phyloP scores from a whole-genome alignment of 2,329 filamentous ascomycete species.

The Massarina eburnea region DNA sequence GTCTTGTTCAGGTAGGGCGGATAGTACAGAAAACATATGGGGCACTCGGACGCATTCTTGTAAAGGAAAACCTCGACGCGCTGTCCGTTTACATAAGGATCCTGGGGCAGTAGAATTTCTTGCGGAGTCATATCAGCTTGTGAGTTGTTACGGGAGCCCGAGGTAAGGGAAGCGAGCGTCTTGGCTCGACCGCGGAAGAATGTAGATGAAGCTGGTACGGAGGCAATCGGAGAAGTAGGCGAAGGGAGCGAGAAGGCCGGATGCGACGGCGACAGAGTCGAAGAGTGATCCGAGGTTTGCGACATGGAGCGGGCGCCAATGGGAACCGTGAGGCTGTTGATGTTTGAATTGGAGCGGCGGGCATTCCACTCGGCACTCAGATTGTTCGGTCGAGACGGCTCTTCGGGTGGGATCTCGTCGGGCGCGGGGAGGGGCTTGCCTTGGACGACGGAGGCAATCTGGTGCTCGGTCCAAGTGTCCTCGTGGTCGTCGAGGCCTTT shows the following conservation, averaged over 20 bases:
- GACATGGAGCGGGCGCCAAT: slow-evolving; percentile 77
- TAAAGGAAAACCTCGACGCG: slow-evolving; percentile 91
- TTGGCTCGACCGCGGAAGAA: slow-evolving; percentile 83
- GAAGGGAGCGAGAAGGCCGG: slow-evolving; percentile 63
- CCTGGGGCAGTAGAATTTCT: slow-evolving; percentile 76
- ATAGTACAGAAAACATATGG: slow-evolving; percentile 95
- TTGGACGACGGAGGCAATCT: slow-evolving; percentile 87
- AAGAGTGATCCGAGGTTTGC: slow-evolving; percentile 70
- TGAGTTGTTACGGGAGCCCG: slow-evolving; percentile 71
- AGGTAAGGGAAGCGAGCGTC: slow-evolving; percentile 80
- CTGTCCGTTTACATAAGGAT: slow-evolving; percentile 92
- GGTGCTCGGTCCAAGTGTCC: slow-evolving; percentile 88
- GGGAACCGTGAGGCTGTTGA: slow-evolving; percentile 76
- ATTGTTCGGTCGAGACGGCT: slow-evolving; percentile 51
- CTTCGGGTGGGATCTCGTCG: slow-evolving; percentile 77
- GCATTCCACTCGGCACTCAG: slow-evolving; percentile 45
- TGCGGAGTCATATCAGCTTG: slow-evolving; percentile 72
- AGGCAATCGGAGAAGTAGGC: slow-evolving; percentile 57
- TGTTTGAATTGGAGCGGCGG: slow-evolving; percentile 59
- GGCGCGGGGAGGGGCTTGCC: slow-evolving; percentile 81
- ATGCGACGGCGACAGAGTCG: slow-evolving; percentile 61
- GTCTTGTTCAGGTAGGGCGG: slow-evolving; percentile 93
- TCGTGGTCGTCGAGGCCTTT: slow-evolving; percentile 87
- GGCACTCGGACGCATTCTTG: slow-evolving; percentile 86
- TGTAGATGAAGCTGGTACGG: slow-evolving; percentile 49